Percentiles rank a stretch among this genome's conserved stretches.
phyloP scores from a whole-genome alignment of 2,329 filamentous ascomycete genomes.

The Byssothecium circinans region DNA sequence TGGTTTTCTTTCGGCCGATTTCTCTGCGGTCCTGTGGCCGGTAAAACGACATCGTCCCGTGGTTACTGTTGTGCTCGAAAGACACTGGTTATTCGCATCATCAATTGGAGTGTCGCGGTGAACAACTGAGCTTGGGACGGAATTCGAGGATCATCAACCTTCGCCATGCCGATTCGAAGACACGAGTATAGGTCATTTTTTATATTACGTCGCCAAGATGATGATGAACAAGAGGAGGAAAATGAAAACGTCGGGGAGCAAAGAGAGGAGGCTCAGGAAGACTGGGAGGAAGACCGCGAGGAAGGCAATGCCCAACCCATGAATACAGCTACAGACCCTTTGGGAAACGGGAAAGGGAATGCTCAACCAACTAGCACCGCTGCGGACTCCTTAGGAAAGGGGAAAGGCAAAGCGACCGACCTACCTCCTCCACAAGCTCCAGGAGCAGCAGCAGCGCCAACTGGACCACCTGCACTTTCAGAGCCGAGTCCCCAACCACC shows the following conservation, averaged over 20 bases:
- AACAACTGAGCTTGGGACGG: too few species aligned
- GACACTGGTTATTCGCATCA: too few species aligned
- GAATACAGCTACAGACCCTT: too few species aligned
- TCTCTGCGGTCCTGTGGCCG: background rate
- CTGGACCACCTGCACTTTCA: background rate
- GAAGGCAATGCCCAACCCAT: too few species aligned
- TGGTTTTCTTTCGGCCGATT: background rate
- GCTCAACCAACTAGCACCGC: background rate
- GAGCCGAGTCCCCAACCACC: background rate
- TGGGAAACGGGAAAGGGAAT: background rate
- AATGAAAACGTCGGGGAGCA: background rate
- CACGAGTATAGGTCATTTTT: constrained; percentile 3
- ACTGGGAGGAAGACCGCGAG: too few species aligned
- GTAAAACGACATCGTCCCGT: background rate
- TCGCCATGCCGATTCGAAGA: constrained; percentile 1
- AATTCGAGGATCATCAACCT: too few species aligned
- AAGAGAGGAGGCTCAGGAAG: background rate
- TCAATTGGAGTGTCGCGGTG: too few species aligned
- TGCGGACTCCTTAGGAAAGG: background rate
- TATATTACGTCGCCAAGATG: too few species aligned
- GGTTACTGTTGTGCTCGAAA: too few species aligned
- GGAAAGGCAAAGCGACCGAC: background rate
- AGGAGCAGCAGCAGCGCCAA: background rate
- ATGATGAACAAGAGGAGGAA: background rate
- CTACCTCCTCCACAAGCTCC: background rate